A percentile compares a stretch with the other conserved stretches of the same genome.
phyloP scores from a whole-genome alignment of 768 basidiomycete genomes.

The Trametes maxima region DNA sequence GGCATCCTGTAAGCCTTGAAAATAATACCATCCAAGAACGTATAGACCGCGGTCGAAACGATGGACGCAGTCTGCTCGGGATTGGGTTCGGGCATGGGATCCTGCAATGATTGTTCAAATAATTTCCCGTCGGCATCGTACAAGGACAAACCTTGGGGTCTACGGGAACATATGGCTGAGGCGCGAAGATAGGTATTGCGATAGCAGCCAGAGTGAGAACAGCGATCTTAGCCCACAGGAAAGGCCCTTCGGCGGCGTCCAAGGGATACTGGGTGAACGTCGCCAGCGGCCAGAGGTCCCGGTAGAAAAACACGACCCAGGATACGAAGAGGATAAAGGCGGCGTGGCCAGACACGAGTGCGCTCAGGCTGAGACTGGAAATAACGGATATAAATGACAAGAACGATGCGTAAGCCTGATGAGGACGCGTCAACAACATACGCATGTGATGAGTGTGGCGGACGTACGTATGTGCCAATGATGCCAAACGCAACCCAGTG shows the following conservation, averaged over 20 bases:
- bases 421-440: conserved; percentile 14
- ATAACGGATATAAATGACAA: conserved; percentile 27
- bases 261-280: conserved; percentile 53
- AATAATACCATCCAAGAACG: conserved; percentile 58
- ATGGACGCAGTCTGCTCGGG: conserved; percentile 36
- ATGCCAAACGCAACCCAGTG: conserved; percentile 18
- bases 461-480: conserved; percentile 23
- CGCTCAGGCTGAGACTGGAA: conserved; percentile 14
- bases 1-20: conserved; percentile 44
- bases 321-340: conserved; percentile 48
- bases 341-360: conserved; percentile 45
- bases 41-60: conserved; percentile 42
- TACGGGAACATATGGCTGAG: conserved; percentile 58
- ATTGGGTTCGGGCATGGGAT: conserved; percentile 29
- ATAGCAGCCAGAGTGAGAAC: conserved; percentile 48
- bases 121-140: not conserved
- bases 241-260: conserved; percentile 49
- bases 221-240: conserved; percentile 58
- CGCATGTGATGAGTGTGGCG: conserved; percentile 19
- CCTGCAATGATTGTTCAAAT: conserved; percentile 12
- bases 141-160: conserved; percentile 47
- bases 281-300: conserved; percentile 61
- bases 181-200: conserved; percentile 55
- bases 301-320: conserved; percentile 53
- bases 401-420: conserved; percentile 29